Conservation (phyloP, 345 rosid species). For the Murraya paniculata region DNA sequence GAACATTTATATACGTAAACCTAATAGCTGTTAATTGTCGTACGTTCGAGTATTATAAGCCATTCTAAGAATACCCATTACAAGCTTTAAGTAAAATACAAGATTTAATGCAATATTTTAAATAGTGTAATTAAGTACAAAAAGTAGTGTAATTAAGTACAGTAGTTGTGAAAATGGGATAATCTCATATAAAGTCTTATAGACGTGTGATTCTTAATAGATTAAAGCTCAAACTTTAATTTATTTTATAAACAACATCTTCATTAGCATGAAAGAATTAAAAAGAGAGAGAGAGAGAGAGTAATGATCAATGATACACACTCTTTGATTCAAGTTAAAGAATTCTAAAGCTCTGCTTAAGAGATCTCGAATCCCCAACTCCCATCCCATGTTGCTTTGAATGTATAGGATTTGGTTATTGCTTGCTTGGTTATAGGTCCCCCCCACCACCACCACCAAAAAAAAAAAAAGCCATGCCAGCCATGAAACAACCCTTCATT, state of each 20-base stretch:
- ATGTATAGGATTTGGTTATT: conserved; percentile 27
- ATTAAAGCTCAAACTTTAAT: conserved; percentile 28
- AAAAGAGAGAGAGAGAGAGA: background rate
- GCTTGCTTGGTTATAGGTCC: conserved; percentile 26
- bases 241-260: conserved; percentile 10
- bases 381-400: conserved; percentile 38
- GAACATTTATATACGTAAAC: background rate
- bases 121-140: conserved; percentile 4
- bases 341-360: conserved; percentile 21
- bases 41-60: background rate
- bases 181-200: conserved; percentile 12
- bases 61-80: background rate
- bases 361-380: conserved; percentile 38
- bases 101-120: conserved; percentile 2
- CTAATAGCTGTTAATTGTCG: background rate
- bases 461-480: conserved; percentile 30
- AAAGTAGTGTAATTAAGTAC: conserved; percentile 2
- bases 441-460: too few relatives aligned
- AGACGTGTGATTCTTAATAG: conserved; percentile 36
- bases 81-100: conserved; percentile 9
- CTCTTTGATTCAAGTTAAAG: conserved; percentile 28
- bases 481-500: conserved; percentile 27
- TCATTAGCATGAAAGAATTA: background rate
- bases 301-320: conserved; percentile 25
- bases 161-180: background rate